Conservation (phyloP, 2,329 filamentous ascomycete genomes). For the Arthroderma sp. region DNA sequence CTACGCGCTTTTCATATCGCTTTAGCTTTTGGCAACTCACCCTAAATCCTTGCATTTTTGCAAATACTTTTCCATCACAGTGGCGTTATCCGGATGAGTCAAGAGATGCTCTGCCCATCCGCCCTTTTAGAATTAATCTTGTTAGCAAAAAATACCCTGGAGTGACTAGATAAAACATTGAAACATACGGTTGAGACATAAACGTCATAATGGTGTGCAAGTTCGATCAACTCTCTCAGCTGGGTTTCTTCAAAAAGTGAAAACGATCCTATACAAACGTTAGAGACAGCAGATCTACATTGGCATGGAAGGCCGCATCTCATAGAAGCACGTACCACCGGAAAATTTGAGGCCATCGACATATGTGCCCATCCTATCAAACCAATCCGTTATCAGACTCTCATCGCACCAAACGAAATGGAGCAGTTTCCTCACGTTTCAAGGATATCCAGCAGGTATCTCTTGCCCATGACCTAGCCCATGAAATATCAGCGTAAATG, state of each 20-base stretch:
- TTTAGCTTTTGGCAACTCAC: constrained; percentile 13
- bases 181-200: constrained; percentile 39
- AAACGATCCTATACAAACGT: constrained; percentile 31
- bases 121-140: constrained; percentile 21
- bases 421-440: constrained; percentile 30
- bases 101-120: constrained; percentile 44
- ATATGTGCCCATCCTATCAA: constrained; percentile 38
- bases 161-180: neutral
- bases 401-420: neutral
- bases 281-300: neutral
- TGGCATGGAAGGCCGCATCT: neutral
- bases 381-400: neutral
- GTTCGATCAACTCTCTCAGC: constrained; percentile 35
- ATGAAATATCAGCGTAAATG: neutral
- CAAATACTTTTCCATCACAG: constrained; percentile 40
- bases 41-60: constrained; percentile 39
- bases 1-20: neutral
- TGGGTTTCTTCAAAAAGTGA: constrained; percentile 36
- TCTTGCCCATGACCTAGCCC: constrained; percentile 36
- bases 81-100: constrained; percentile 32
- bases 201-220: constrained; percentile 37
- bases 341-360: constrained; percentile 45
- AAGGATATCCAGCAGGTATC: constrained; percentile 40
- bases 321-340: constrained; percentile 22
- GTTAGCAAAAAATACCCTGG: neutral